phyloP scores from a whole-genome alignment of 345 rosid genomes.

The Camelina sativa region DNA sequence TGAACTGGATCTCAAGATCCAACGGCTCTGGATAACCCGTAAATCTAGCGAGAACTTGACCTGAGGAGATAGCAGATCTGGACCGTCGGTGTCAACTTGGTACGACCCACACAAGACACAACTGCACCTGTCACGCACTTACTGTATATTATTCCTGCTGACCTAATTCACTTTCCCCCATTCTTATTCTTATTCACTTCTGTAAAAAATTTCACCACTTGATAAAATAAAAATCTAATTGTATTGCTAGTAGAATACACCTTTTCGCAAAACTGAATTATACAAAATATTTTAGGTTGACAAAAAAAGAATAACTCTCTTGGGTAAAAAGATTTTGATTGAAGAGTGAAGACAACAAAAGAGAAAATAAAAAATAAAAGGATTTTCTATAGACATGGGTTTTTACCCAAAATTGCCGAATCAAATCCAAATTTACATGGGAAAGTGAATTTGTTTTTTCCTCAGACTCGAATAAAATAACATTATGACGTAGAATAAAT shows the following conservation, averaged over 20 bases:
- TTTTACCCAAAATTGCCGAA: conserved; percentile 34
- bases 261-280: no score
- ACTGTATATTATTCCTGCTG: conserved; percentile 9
- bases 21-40: conserved; percentile 31
- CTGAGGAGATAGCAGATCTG: conserved; percentile 6
- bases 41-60: conserved; percentile 36
- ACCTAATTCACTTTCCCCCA: conserved; percentile 14
- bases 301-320: neutral
- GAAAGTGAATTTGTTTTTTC: conserved; percentile 14
- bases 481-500: conserved; percentile 28
- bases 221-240: no score
- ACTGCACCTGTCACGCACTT: conserved; percentile 35
- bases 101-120: neutral
- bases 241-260: no score
- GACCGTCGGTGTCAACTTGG: conserved; percentile 36
- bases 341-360: neutral
- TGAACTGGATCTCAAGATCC: conserved; percentile 28
- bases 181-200: neutral
- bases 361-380: neutral
- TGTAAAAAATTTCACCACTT: no score
- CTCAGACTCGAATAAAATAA: conserved; percentile 13
- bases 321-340: neutral
- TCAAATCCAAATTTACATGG: conserved; percentile 37
- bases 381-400: conserved; percentile 10
- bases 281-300: neutral